These are phyloP conservation scores for Malassezia psittaci DNA, from an alignment of 1,284 basidiomycete genomes.

Conservation along the genomic window DNA sequence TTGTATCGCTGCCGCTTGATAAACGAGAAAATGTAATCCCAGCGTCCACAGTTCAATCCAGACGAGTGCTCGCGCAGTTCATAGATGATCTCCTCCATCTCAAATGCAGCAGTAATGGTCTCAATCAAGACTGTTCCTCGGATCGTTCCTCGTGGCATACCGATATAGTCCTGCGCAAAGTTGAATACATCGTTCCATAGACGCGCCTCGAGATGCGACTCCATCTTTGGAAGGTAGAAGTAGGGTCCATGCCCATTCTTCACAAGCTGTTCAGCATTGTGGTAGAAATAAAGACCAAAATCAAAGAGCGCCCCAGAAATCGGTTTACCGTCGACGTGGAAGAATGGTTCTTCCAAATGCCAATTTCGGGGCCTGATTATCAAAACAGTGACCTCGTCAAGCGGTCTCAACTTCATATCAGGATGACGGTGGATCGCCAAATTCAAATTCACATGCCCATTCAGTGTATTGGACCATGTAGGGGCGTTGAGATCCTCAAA, in stretches of 20 bases:
- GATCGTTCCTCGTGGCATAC: constrained; percentile 74
- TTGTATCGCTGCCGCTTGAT: constrained; percentile 58
- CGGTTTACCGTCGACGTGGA: constrained; percentile 78
- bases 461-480: constrained; percentile 84
- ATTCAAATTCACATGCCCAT: constrained; percentile 86
- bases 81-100: constrained; percentile 98
- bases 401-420: constrained; percentile 86
- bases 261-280: constrained; percentile 71
- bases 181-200: constrained; percentile 92
- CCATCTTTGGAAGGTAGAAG: constrained; percentile 99
- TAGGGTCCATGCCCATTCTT: constrained; percentile 74
- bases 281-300: constrained; percentile 94
- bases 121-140: constrained; percentile 92
- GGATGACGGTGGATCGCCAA: constrained; percentile 77
- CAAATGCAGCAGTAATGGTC: constrained; percentile 92
- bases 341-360: constrained; percentile 84
- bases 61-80: constrained; percentile 91
- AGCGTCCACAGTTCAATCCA: constrained; percentile 94
- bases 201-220: constrained; percentile 70
- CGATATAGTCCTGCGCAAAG: constrained; percentile 82
- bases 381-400: constrained; percentile 53
- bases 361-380: constrained; percentile 63
- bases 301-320: constrained; percentile 91
- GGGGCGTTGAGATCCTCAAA: constrained; percentile 71
- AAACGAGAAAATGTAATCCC: constrained; percentile 76